Conservation (phyloP, 2,329 filamentous ascomycete species). For the Didymella glomerata region DNA sequence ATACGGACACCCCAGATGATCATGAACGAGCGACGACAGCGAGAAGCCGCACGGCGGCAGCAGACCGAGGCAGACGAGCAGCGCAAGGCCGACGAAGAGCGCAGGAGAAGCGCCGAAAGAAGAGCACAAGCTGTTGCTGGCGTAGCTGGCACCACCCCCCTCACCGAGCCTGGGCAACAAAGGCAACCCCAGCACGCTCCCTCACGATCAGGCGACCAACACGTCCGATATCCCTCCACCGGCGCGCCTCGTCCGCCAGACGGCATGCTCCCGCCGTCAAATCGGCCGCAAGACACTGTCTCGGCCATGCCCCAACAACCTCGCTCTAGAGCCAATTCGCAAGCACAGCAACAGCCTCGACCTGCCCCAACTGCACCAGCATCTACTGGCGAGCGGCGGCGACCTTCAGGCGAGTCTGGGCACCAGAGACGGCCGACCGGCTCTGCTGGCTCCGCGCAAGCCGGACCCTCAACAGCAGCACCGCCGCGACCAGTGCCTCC, state of each 20-base stretch:
- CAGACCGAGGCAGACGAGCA: conserved; percentile 66
- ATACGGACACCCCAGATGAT: conserved; percentile 89
- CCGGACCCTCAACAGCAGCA: conserved; percentile 37
- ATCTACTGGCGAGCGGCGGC: conserved; percentile 39
- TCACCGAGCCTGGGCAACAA: conserved; percentile 42
- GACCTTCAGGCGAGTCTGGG: conserved; percentile 37
- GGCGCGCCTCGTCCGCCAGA: conserved; percentile 43
- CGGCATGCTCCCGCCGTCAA: conserved; percentile 34
- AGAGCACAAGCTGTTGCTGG: conserved; percentile 64
- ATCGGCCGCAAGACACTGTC: conserved; percentile 36
- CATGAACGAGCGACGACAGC: conserved; percentile 83
- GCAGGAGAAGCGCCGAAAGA: conserved; percentile 66
- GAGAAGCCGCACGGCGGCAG: conserved; percentile 75
- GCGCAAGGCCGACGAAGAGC: conserved; percentile 62
- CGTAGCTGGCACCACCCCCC: conserved; percentile 54
- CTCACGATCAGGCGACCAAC: conserved; percentile 40
- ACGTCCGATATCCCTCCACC: conserved; percentile 38
- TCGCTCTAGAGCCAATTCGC: conserved; percentile 44
- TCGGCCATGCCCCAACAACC: conserved; percentile 43
- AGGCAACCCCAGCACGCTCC: conserved; percentile 41
- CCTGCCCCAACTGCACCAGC: conserved; percentile 35
- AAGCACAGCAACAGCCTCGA: conserved; percentile 49
- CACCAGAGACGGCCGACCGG: conserved; percentile 45
- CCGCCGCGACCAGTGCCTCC: conserved; percentile 28
- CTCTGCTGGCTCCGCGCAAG: conserved; percentile 41